Evolutionary conservation across 2,329 filamentous ascomycete species (phyloP).

Genomic region (Aspergillus unguis): DNA sequence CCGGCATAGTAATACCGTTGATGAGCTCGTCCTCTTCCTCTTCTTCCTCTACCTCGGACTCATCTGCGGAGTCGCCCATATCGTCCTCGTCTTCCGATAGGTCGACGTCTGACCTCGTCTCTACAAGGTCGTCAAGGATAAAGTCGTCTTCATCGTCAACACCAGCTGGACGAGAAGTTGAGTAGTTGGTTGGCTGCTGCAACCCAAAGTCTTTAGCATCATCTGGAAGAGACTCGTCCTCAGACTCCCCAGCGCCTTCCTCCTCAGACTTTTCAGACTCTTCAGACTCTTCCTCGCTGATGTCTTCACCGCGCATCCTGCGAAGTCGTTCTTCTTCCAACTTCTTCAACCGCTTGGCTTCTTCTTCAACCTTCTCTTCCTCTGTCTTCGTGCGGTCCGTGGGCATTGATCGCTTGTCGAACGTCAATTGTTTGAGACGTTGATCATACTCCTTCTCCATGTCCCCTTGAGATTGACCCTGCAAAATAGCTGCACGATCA

Average conservation of each 20-base stretch:
- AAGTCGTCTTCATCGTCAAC: constrained; percentile 96
- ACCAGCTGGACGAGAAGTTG: constrained; percentile 50
- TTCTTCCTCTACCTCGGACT: constrained; percentile 53
- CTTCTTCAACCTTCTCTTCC: constrained; percentile 76
- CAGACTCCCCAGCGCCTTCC: constrained; percentile 40
- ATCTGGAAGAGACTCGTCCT: constrained; percentile 49
- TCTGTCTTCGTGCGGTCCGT: constrained; percentile 87
- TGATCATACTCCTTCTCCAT: constrained; percentile 87
- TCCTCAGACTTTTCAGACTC: constrained; percentile 44
- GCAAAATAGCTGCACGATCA: constrained; percentile 59
- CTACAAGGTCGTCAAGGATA: constrained; percentile 79
- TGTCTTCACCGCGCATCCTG: constrained; percentile 83
- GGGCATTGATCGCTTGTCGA: constrained; percentile 80
- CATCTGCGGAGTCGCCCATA: constrained; percentile 55
- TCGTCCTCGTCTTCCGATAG: constrained; percentile 48
- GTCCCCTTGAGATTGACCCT: constrained; percentile 60
- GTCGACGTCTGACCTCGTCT: constrained; percentile 64
- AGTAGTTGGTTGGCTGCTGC: constrained; percentile 48
- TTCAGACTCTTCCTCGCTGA: constrained; percentile 62
- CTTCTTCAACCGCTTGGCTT: constrained; percentile 71
- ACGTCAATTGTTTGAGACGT: constrained; percentile 74
- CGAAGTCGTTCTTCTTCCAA: constrained; percentile 78
- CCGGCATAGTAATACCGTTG: constrained; percentile 57
- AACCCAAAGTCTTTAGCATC: constrained; percentile 62
- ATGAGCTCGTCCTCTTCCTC: constrained; percentile 66